Base-by-base conservation (phyloP, 202 grass and related monocot species). In the Schoenoplectus triqueter region DNA sequence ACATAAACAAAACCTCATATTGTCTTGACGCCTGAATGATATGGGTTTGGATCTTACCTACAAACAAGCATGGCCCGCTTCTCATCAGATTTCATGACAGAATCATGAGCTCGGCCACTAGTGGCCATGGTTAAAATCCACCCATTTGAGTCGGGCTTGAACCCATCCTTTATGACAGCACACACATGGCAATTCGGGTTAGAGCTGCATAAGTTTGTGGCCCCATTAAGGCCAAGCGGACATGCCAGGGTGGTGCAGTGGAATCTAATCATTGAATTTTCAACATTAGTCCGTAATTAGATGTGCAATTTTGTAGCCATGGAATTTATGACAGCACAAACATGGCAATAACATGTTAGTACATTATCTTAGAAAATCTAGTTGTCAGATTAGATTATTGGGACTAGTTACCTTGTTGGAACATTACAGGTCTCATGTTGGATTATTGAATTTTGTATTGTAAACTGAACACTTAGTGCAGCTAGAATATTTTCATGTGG, bases 1-100 rank as follows among this genome's bases (percentile, higher is more conserved):
- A 55, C 72, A 39, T 55, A 55, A 59, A 41, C 14, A 3, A 78
- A 51, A 41, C 20, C 13, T 55, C 10, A 7, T 40, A 57, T 77
- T 0, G 10, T 17, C 2, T 0, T 55, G 20, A 20, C 2, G 59
- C 54, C 60, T 42, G 17, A 60, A 4, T 7, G 22, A 63, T 70
- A 69, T 17, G 64, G 19, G 20, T 52, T 52, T 70, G 47, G 47
- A 69, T 69, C 3, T 54, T 44, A 83, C 81, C 81, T 83, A 90
- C 96, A 98, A 31, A 98, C 96, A 4, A 98, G 88, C 96, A 98
- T 98, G 2, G 91, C 95, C 71, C 87, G 87, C 1, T 86, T 84
- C 31, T 89, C 87, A 2, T 42, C 83, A 2, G 52, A 76, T 5
- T 9, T 65, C 2, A 61, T 69, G 10, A 50, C 60, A 2, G 84